Conservation (phyloP, 148 eudicot genomes). For the Diospyros lotus region DNA sequence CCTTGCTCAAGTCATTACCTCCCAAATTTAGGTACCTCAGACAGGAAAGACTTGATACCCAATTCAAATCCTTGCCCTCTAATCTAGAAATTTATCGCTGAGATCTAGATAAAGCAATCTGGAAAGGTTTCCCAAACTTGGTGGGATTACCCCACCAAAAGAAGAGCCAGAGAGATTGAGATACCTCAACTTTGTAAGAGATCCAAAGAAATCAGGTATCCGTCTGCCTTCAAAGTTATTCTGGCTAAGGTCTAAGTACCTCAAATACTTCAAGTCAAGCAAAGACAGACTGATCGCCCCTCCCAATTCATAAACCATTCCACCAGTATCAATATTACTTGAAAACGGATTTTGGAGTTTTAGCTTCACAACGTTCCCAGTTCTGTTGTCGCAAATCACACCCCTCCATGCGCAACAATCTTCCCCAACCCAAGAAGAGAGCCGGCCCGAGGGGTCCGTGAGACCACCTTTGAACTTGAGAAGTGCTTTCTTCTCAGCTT, state of each 20-base stretch:
- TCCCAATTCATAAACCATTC: background rate
- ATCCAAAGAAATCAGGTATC: constrained; percentile 5
- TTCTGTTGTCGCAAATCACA: constrained; percentile 4
- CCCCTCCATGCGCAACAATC: constrained; percentile 18
- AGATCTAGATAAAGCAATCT: too few species aligned
- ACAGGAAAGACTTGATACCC: too few species aligned
- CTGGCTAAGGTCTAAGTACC: constrained; percentile 3
- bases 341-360: constrained; percentile 3
- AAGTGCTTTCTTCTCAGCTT: constrained; percentile 14
- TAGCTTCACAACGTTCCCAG: background rate
- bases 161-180: too few species aligned
- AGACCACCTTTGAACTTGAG: constrained; percentile 14
- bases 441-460: constrained; percentile 3
- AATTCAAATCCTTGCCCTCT: too few species aligned
- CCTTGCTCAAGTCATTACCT: too few species aligned
- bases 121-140: too few species aligned
- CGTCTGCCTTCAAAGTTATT: background rate
- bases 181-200: too few species aligned
- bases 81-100: too few species aligned
- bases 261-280: constrained; percentile 9
- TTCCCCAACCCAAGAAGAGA: constrained; percentile 11
- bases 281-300: constrained; percentile 11
- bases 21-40: too few species aligned
- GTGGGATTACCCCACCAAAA: too few species aligned
- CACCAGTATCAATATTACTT: too few species aligned